phyloP scores from a whole-genome alignment of 169 alveolate genomes.

The Cryptosporidium viatorum region DNA sequence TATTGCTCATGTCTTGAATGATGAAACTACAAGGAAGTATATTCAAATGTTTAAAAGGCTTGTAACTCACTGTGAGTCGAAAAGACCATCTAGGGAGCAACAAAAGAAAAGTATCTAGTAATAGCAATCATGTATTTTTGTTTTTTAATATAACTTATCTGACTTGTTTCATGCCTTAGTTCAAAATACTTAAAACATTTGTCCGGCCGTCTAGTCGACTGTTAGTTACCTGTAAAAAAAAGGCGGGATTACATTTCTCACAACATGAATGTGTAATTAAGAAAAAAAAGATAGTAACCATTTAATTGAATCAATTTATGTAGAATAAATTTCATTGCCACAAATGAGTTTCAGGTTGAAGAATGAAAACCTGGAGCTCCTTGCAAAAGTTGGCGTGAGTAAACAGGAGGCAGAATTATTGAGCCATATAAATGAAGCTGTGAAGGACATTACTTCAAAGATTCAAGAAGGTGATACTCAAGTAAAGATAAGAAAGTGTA shows the following conservation, averaged over 20 bases:
- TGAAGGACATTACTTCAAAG: constrained; percentile 18
- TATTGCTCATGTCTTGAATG: constrained; percentile 93
- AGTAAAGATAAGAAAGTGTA: neutral
- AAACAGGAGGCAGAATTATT: constrained; percentile 28
- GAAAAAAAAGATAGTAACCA: neutral
- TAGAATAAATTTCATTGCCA: neutral
- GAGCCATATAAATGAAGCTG: constrained; percentile 25
- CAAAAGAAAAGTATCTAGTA: constrained; percentile 7
- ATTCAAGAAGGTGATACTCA: neutral
- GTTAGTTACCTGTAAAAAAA: constrained; percentile 26
- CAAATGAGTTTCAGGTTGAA: constrained; percentile 17
- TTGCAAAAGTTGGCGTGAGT: constrained; percentile 31
- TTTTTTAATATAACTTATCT: neutral
- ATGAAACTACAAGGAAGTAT: constrained; percentile 90
- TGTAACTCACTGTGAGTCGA: constrained; percentile 82
- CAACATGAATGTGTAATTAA: neutral
- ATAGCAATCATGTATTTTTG: neutral
- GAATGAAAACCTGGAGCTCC: constrained; percentile 10
- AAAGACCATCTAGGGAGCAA: constrained; percentile 31
- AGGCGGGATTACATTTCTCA: neutral
- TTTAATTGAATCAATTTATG: neutral
- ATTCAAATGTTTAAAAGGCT: constrained; percentile 90
- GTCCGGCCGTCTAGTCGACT: constrained; percentile 14
- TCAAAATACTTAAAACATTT: neutral
- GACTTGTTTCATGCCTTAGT: neutral